Evolutionary conservation across 1,284 basidiomycete genomes (phyloP).

Genomic region (Trichosporon ovoides): DNA sequence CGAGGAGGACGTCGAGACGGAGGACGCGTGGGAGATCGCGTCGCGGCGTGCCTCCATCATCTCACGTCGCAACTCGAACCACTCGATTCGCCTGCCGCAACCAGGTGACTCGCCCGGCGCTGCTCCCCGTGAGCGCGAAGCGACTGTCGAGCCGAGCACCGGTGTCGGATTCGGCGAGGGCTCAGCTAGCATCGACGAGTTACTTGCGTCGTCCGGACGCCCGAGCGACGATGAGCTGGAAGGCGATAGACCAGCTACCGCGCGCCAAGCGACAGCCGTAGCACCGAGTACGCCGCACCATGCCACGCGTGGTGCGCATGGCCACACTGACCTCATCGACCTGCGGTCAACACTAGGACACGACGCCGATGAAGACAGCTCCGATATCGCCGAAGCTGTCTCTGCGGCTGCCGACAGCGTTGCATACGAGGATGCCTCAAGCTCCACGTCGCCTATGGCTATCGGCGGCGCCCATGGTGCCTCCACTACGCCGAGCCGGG

Average conservation of each 20-base stretch:
- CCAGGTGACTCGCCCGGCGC: not conserved
- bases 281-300: not conserved
- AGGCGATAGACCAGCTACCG: not conserved
- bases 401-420: not conserved
- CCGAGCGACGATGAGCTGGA: constrained; percentile 5
- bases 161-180: constrained; percentile 18
- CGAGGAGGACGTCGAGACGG: constrained; percentile 89
- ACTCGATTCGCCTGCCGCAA: constrained; percentile 30
- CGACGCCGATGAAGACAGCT: not conserved
- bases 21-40: constrained; percentile 50
- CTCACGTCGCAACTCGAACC: constrained; percentile 38
- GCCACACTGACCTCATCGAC: not conserved
- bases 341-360: not conserved
- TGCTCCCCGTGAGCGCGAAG: not conserved
- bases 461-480: constrained; percentile 1
- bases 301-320: not conserved
- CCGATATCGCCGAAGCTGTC: not conserved
- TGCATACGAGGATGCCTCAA: not conserved
- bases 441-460: constrained; percentile 9
- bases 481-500: not conserved
- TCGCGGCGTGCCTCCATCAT: constrained; percentile 42
- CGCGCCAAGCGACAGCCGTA: constrained; percentile 1
- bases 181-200: constrained; percentile 25
- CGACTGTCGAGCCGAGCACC: constrained; percentile 21
- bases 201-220: constrained; percentile 14